Evolutionary conservation across 495 filamentous ascomycete genomes (phyloP).

Genomic region (Neurospora terricola): DNA sequence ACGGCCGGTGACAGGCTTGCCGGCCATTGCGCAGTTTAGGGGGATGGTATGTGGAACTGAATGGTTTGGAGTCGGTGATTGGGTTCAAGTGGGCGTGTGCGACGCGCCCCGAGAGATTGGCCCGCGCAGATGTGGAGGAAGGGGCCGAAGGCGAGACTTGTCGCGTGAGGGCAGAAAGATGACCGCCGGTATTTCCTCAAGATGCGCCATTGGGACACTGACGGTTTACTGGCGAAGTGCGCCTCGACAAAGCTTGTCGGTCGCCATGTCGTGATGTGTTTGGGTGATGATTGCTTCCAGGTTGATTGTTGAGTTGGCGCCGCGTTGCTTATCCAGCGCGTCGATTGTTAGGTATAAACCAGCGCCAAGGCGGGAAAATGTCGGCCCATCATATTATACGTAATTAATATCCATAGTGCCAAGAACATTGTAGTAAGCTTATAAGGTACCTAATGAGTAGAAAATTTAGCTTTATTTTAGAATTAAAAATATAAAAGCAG

Average conservation of each 20-base stretch:
- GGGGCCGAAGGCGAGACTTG: neutral
- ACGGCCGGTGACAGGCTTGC: neutral
- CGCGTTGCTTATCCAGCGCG: neutral
- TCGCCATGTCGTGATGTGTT: neutral
- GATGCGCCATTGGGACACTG: neutral
- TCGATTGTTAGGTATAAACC: neutral
- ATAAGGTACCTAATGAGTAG: too few relatives aligned
- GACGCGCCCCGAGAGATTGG: neutral
- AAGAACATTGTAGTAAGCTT: neutral
- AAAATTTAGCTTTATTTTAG: too few relatives aligned
- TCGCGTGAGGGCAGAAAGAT: neutral
- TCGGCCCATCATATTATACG: neutral
- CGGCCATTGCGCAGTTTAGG: slow-evolving; percentile 4
- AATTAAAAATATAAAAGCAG: neutral
- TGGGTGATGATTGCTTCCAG: neutral
- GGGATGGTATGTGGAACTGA: neutral
- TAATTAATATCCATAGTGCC: neutral
- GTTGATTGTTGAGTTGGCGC: neutral
- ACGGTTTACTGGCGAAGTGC: neutral
- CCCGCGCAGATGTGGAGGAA: neutral
- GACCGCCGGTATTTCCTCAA: neutral
- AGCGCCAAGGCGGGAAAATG: neutral
- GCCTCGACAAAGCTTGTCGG: neutral
- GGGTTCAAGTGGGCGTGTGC: neutral
- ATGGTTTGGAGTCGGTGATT: neutral